Conservation (phyloP, 768 basidiomycete genomes). For the Amanita brunnescens region DNA sequence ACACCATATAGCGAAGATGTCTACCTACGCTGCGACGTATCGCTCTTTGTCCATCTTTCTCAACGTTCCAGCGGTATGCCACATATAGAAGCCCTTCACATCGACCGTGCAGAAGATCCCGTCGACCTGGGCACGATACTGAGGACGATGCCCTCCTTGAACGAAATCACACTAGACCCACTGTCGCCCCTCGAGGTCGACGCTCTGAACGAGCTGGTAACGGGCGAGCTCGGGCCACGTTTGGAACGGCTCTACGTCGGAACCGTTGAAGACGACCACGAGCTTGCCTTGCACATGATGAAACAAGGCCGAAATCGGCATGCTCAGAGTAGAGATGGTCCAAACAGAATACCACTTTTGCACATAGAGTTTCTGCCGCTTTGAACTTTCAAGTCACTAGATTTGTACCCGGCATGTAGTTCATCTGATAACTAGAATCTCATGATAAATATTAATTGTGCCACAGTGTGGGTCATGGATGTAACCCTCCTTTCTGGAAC, state of each 20-base stretch:
- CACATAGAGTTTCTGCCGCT: neutral
- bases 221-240: neutral
- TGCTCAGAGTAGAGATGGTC: neutral
- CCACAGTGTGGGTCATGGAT: too few species aligned
- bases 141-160: neutral
- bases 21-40: slow-evolving; percentile 1
- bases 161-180: neutral
- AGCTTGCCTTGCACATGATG: neutral
- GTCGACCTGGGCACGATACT: neutral
- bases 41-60: neutral
- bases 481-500: too few species aligned
- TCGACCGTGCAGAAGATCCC: neutral
- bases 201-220: neutral
- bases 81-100: neutral
- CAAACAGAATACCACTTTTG: neutral
- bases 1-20: neutral
- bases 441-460: too few species aligned
- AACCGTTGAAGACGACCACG: neutral
- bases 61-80: neutral
- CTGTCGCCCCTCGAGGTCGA: neutral
- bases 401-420: too few species aligned
- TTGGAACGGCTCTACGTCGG: neutral
- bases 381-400: neutral
- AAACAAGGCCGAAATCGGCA: neutral
- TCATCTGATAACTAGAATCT: too few species aligned